Percentiles rank a stretch among this genome's conserved stretches.
These are phyloP conservation scores for Endogone sp. DNA, from an alignment of 192 early-diverging fungal genomes.

Conservation along the genomic window DNA sequence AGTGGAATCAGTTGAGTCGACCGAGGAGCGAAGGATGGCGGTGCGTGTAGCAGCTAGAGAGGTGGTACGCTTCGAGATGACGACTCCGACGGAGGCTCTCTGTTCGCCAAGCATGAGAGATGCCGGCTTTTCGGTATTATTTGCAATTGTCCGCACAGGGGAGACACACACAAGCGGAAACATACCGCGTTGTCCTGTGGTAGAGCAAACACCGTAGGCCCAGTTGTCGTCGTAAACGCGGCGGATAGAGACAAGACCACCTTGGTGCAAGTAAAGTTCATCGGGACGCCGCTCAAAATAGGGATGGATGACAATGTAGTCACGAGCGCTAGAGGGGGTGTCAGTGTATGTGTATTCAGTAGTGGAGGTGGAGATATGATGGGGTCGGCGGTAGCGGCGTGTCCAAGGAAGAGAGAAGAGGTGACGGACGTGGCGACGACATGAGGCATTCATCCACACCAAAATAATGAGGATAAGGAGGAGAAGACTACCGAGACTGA, in stretches of 20 bases:
- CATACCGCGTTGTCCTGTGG: constrained; percentile 60
- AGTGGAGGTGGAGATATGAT: background rate
- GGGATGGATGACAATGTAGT: constrained; percentile 41
- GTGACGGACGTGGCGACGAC: too few species aligned
- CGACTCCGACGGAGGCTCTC: background rate
- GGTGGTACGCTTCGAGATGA: background rate
- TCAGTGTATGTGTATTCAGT: background rate
- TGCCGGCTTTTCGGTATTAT: background rate
- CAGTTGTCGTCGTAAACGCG: constrained; percentile 83
- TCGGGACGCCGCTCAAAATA: constrained; percentile 63
- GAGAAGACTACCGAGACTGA: too few species aligned
- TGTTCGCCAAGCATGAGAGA: background rate
- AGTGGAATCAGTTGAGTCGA: background rate
- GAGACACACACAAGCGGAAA: constrained; percentile 78
- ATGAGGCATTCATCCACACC: too few species aligned
- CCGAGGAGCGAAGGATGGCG: background rate
- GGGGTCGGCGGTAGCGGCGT: background rate
- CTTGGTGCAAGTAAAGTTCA: constrained; percentile 61
- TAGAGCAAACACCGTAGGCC: constrained; percentile 75
- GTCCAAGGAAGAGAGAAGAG: background rate
- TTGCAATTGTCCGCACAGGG: background rate
- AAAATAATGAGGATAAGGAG: too few species aligned
- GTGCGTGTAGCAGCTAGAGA: background rate
- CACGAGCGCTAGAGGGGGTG: background rate
- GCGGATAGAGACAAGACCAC: constrained; percentile 63